Conservation (phyloP, 176 grass and related monocot species). For the Melocanna baccifera region DNA sequence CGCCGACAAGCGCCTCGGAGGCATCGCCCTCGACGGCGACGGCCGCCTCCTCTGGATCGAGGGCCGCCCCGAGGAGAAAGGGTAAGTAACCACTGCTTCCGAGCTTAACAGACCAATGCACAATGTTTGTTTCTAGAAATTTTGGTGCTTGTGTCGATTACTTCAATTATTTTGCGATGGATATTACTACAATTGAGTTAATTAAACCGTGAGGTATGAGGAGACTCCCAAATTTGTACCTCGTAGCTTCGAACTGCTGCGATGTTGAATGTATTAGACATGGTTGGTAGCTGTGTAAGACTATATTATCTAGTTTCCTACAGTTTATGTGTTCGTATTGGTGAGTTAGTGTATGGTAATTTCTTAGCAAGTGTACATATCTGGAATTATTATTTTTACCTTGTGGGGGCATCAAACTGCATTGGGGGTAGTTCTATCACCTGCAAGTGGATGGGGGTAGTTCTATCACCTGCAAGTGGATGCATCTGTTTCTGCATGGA, state of each 20-base stretch:
- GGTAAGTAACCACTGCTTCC: slow-evolving; percentile 12
- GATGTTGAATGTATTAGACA: background rate
- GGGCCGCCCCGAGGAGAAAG: slow-evolving; percentile 56
- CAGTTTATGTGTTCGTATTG: background rate
- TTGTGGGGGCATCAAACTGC: background rate
- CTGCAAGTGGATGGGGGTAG: background rate
- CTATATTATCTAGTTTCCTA: background rate
- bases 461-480: background rate
- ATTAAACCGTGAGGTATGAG: too few relatives aligned
- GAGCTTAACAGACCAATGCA: background rate
- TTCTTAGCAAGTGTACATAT: background rate
- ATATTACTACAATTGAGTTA: too few relatives aligned
- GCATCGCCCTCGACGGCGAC: slow-evolving; percentile 36
- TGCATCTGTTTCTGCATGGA: background rate
- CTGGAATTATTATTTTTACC: background rate
- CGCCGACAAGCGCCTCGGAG: slow-evolving; percentile 41
- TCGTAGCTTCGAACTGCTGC: background rate
- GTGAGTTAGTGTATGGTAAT: background rate
- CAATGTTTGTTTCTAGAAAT: background rate
- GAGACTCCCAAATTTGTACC: background rate
- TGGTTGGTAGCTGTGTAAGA: background rate
- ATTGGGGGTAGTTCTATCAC: background rate
- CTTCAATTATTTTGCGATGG: too few relatives aligned
- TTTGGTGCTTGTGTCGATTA: background rate
- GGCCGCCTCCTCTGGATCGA: slow-evolving; percentile 53